Base-by-base conservation (phyloP, 306 rosid species). In the Cyamopsis tetragonoloba region DNA sequence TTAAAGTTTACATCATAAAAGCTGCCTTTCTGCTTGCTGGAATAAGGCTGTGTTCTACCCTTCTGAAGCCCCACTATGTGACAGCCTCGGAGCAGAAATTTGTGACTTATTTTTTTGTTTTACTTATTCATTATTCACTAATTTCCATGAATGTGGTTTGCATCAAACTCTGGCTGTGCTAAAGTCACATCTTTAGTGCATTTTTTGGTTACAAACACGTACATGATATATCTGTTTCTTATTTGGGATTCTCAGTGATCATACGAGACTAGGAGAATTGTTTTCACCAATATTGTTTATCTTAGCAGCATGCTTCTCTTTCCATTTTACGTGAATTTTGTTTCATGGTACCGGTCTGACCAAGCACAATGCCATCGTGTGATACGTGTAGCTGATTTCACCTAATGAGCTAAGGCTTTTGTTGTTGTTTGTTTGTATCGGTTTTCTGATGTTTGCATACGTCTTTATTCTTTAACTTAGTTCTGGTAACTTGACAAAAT, bases 171-270 rank as follows among this genome's bases (percentile, higher is more conserved):
- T 62, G 22, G 12, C 50, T 27, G 26, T 57, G 48, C 30, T 6
- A 23, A 39, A 47, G 58, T 23, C 57, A 54, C 34, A 51, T 51
- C n/a, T 9, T 64, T 63, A 46, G 13, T 69, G 48, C 68, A 14
- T 62, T 48, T 73, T 49, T 37, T 27, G 34, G 27, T 56, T 55
- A 27, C 53, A 12, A 56, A 28, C 61, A 47, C 13, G 7, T n/a
- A n/a, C n/a, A n/a, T n/a, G n/a, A n/a, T 13, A 39, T 49, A 49
- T 68, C 65, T 8, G 66, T 17, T 62, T 74, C 23, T 57, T 56
- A 72, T 61, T 27, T 35, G 26, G 46, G 69, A 68, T 74, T 22
- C 57, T 19, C 53, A 44, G 28, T 35, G 68, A 69, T 53, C 31
- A 11, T 51, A 22, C 14, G 26, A 54, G 7, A 5, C 51, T 32